phyloP scores from a whole-genome alignment of 345 rosid genomes.

The Excoecaria agallocha region DNA sequence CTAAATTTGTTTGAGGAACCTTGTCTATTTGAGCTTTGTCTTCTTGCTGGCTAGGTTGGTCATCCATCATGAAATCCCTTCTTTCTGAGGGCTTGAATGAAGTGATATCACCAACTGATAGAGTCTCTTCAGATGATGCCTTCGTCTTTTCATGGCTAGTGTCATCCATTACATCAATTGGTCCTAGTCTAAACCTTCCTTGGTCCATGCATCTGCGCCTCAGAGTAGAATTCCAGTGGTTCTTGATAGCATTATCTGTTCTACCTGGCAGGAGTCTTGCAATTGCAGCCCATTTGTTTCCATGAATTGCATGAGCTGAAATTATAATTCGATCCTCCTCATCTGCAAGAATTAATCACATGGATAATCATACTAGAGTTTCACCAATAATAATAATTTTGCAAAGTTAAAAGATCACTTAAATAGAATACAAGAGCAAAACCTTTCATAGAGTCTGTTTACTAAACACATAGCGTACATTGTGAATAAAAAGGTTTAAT shows the following conservation, averaged over 20 bases:
- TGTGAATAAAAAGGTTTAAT: neutral
- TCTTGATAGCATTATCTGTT: slow-evolving; percentile 88
- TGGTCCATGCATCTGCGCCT: slow-evolving; percentile 50
- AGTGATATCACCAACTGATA: slow-evolving; percentile 40
- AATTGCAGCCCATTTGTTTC: slow-evolving; percentile 93
- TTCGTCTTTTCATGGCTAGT: slow-evolving; percentile 42
- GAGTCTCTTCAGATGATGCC: slow-evolving; percentile 46
- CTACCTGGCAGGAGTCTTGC: slow-evolving; percentile 76
- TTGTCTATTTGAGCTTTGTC: slow-evolving; percentile 16
- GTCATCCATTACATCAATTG: slow-evolving; percentile 29
- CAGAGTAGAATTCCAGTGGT: slow-evolving; percentile 88
- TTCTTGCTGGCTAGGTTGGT: slow-evolving; percentile 27
- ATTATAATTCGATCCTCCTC: slow-evolving; percentile 79
- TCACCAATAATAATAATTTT: no score
- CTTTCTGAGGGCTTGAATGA: slow-evolving; percentile 23
- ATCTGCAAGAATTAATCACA: slow-evolving; percentile 38
- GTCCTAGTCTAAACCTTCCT: slow-evolving; percentile 26
- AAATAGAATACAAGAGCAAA: neutral
- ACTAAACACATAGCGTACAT: neutral
- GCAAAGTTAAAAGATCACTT: neutral
- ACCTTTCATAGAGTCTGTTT: neutral
- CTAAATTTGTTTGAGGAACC: slow-evolving; percentile 21
- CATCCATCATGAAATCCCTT: slow-evolving; percentile 26
- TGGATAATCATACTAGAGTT: neutral
- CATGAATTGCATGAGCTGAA: slow-evolving; percentile 63